Evolutionary conservation across 2,329 filamentous ascomycete genomes (phyloP).

Genomic region (Neofusicoccum sp.): DNA sequence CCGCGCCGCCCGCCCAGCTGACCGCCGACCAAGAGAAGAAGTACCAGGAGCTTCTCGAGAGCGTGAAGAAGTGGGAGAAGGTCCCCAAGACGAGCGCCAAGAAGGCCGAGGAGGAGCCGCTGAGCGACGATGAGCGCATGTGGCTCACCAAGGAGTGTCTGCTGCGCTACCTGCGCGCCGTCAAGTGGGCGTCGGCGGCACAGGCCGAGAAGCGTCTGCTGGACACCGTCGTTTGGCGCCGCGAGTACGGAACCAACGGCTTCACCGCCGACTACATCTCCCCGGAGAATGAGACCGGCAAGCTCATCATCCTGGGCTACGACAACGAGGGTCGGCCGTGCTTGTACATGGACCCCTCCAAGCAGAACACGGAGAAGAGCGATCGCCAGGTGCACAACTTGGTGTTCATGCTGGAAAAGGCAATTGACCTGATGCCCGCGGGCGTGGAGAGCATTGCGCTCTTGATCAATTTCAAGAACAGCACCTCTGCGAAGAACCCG

Average conservation of each 20-base stretch:
- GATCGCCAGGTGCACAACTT: slow-evolving; percentile 89
- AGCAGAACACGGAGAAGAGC: slow-evolving; percentile 86
- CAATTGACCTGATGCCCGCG: slow-evolving; percentile 81
- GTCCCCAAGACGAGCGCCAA: slow-evolving; percentile 64
- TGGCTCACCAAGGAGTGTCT: slow-evolving; percentile 93
- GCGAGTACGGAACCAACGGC: slow-evolving; percentile 78
- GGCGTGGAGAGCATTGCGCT: slow-evolving; percentile 84
- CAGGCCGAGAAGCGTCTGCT: slow-evolving; percentile 77
- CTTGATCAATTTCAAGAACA: slow-evolving; percentile 87
- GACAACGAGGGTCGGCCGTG: slow-evolving; percentile 85
- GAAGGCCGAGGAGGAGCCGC: slow-evolving; percentile 56
- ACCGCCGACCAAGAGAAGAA: slow-evolving; percentile 76
- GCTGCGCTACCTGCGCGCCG: slow-evolving; percentile 86
- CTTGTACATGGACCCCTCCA: slow-evolving; percentile 82
- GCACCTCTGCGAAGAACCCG: slow-evolving; percentile 73
- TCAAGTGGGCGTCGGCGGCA: slow-evolving; percentile 74
- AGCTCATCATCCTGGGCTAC: slow-evolving; percentile 85
- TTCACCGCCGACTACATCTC: slow-evolving; percentile 85
- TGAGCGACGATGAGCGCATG: slow-evolving; percentile 78
- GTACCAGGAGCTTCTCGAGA: slow-evolving; percentile 72
- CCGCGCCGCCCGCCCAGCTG: slow-evolving; percentile 58
- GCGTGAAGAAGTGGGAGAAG: slow-evolving; percentile 68
- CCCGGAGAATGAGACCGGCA: slow-evolving; percentile 93
- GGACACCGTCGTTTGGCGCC: slow-evolving; percentile 79
- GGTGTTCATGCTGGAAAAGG: slow-evolving; percentile 91